Evolutionary conservation across 768 basidiomycete genomes (phyloP).

Genomic region (Lactarius sp.): DNA sequence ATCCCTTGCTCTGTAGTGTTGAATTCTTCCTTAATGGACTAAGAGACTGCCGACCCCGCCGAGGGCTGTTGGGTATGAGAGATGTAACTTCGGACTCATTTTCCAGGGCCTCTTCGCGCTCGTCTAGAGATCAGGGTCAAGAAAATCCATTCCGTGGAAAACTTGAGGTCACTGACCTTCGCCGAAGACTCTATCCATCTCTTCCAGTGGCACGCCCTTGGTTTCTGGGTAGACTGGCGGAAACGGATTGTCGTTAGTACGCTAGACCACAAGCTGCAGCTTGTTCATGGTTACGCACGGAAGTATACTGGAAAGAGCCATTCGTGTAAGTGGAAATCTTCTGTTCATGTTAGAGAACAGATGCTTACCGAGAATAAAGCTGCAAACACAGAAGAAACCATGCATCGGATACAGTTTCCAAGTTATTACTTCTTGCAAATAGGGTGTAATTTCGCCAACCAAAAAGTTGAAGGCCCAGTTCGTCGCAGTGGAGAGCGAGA

Average conservation of each 20-base stretch:
- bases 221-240: slow-evolving; percentile 77
- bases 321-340: slow-evolving; percentile 12
- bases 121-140: slow-evolving; percentile 29
- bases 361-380: slow-evolving; percentile 68
- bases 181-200: slow-evolving; percentile 87
- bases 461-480: slow-evolving; percentile 84
- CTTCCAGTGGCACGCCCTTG: slow-evolving; percentile 81
- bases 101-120: slow-evolving; percentile 57
- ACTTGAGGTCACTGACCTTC: slow-evolving; percentile 51
- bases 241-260: slow-evolving; percentile 1
- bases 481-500: slow-evolving; percentile 88
- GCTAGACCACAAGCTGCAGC: not conserved
- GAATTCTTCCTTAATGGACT: slow-evolving; percentile 29
- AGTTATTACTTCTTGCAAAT: slow-evolving; percentile 77
- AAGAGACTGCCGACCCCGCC: slow-evolving; percentile 38
- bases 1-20: slow-evolving; percentile 34
- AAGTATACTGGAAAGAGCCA: slow-evolving; percentile 55
- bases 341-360: slow-evolving; percentile 5
- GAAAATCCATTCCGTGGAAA: not conserved
- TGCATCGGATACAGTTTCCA: slow-evolving; percentile 97
- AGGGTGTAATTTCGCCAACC: slow-evolving; percentile 84
- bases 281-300: slow-evolving; percentile 35
- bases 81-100: slow-evolving; percentile 62
- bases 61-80: slow-evolving; percentile 40
- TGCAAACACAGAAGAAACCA: slow-evolving; percentile 84